Evolutionary conservation across 176 grass and related monocot species (phyloP).

Genomic region (Saccharum officinarum): DNA sequence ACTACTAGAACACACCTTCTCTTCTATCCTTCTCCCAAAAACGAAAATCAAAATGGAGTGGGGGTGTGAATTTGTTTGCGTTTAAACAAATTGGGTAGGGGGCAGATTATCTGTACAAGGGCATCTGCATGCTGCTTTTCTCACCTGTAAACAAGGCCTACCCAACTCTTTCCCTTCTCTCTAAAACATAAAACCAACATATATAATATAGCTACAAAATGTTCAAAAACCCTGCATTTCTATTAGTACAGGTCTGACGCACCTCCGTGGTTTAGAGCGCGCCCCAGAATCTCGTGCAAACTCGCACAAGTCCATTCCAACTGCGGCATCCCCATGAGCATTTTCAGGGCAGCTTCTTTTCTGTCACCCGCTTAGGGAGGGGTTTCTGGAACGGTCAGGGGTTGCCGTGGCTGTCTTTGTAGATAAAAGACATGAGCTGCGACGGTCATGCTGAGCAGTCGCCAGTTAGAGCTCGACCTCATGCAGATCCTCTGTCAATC

Average conservation of each 20-base stretch:
- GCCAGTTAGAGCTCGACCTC: slow-evolving; percentile 62
- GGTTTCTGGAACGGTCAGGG: not conserved
- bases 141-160: slow-evolving; percentile 41
- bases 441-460: not conserved
- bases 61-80: not conserved
- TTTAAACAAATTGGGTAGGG: slow-evolving; percentile 30
- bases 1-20: slow-evolving; percentile 39
- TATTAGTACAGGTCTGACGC: slow-evolving; percentile 10
- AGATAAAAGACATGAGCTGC: not conserved
- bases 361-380: not conserved
- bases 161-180: slow-evolving; percentile 19
- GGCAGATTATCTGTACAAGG: slow-evolving; percentile 52
- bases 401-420: not conserved
- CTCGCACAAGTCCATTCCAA: not conserved
- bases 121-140: slow-evolving; percentile 40
- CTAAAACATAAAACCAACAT: slow-evolving; percentile 43
- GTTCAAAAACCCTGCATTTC: slow-evolving; percentile 20
- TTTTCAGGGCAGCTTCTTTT: not conserved
- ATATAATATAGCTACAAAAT: slow-evolving; percentile 45
- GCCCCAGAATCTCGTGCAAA: not conserved
- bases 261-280: not conserved
- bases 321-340: not conserved
- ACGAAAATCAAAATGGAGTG: not conserved
- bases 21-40: slow-evolving; percentile 29
- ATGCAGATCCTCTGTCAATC: slow-evolving; percentile 66